Conservation (phyloP, 306 rosid species). For the Lathyrus sativus region DNA sequence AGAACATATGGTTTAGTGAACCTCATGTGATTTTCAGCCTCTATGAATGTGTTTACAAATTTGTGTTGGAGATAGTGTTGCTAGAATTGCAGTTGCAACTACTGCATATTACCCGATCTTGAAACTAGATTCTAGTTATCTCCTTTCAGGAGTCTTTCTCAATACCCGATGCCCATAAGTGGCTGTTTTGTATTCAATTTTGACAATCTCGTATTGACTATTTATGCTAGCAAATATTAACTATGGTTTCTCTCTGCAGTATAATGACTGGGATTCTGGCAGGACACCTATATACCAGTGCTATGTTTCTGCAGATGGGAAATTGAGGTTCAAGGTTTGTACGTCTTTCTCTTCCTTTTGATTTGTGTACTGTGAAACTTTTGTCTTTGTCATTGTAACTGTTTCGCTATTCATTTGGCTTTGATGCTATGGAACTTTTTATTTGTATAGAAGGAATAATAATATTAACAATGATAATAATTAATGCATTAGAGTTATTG, state of each 20-base stretch:
- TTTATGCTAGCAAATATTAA: not conserved
- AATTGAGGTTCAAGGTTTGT: conserved; percentile 68
- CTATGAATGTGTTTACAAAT: not conserved
- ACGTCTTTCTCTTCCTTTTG: conserved; percentile 16
- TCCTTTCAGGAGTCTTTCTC: not conserved
- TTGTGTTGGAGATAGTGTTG: not conserved
- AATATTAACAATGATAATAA: not conserved
- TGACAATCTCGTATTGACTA: conserved; percentile 1
- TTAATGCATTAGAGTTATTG: not conserved
- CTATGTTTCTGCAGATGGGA: conserved; percentile 56
- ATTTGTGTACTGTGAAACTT: not conserved
- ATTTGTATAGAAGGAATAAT: not conserved
- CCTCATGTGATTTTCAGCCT: not conserved
- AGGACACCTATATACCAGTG: conserved; percentile 59
- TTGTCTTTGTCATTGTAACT: conserved; percentile 7
- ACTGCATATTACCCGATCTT: not conserved
- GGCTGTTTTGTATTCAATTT: not conserved
- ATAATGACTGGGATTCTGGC: conserved; percentile 61
- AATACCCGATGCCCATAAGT: not conserved
- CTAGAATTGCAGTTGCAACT: not conserved
- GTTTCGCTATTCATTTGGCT: not conserved
- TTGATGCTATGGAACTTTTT: conserved; percentile 1
- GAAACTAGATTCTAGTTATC: not conserved
- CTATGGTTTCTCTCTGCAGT: conserved; percentile 50
- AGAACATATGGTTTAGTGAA: not conserved